Percentiles rank a stretch among this genome's conserved stretches.
Evolutionary conservation across 2,329 filamentous ascomycete genomes (phyloP).

Genomic region (Penicillium rolfsii): DNA sequence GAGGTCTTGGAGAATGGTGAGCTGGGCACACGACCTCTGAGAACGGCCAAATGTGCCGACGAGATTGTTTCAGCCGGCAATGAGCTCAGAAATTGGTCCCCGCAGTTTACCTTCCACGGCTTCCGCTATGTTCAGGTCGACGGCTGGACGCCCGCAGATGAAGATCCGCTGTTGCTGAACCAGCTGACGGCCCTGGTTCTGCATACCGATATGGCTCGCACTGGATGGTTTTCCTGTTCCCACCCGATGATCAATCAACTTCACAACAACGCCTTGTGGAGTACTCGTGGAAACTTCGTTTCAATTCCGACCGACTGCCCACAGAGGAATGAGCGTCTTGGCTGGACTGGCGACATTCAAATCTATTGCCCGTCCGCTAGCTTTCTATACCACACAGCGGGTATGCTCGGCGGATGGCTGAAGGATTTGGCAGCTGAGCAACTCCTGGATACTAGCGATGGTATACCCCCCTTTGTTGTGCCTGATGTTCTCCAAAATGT

Average conservation of each 20-base stretch:
- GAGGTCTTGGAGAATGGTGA: slow-evolving; percentile 35
- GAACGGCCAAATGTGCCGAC: slow-evolving; percentile 47
- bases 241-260: slow-evolving; percentile 42
- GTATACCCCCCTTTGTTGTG: slow-evolving; percentile 6
- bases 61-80: slow-evolving; percentile 38
- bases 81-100: slow-evolving; percentile 42
- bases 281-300: slow-evolving; percentile 62
- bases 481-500: slow-evolving; percentile 9
- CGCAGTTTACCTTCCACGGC: slow-evolving; percentile 56
- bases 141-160: slow-evolving; percentile 43
- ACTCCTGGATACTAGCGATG: background rate
- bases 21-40: slow-evolving; percentile 46
- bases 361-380: background rate
- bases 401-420: slow-evolving; percentile 56
- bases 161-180: slow-evolving; percentile 14
- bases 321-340: slow-evolving; percentile 21
- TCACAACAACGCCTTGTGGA: slow-evolving; percentile 59
- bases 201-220: slow-evolving; percentile 56
- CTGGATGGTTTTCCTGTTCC: slow-evolving; percentile 57
- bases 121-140: slow-evolving; percentile 56
- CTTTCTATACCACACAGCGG: slow-evolving; percentile 58
- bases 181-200: slow-evolving; percentile 41
- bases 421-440: slow-evolving; percentile 50
- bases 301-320: slow-evolving; percentile 62
- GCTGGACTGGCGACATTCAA: background rate